Evolutionary conservation across 1,139 yeast species (phyloP).

Genomic region (Hanseniaspora uvarum): DNA sequence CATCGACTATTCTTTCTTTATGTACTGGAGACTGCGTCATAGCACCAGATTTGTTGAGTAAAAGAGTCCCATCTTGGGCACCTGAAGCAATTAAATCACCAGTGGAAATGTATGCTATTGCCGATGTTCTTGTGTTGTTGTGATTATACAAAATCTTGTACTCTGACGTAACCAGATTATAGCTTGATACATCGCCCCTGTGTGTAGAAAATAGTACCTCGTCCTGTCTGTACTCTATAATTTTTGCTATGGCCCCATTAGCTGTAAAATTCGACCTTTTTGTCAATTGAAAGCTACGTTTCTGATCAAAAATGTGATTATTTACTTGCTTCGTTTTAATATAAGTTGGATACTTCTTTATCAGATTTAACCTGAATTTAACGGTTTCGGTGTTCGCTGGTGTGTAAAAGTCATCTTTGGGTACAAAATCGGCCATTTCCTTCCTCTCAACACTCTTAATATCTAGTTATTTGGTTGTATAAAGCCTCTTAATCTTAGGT

Average conservation of each 20-base stretch:
- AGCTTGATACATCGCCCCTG: constrained; percentile 45
- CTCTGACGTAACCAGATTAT: not conserved
- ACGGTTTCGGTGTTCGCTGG: constrained; percentile 58
- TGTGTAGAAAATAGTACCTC: constrained; percentile 66
- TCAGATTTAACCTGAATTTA: constrained; percentile 44
- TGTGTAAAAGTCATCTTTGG: constrained; percentile 69
- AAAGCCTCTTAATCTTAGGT: too few relatives aligned
- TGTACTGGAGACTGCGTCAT: not conserved
- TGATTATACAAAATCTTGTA: not conserved
- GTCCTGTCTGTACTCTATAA: constrained; percentile 33
- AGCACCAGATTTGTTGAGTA: not conserved
- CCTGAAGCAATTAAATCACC: constrained; percentile 1
- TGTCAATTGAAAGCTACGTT: not conserved
- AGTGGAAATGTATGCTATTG: not conserved
- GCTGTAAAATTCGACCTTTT: constrained; percentile 1
- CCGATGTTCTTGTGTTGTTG: constrained; percentile 10
- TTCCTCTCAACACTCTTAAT: too few relatives aligned
- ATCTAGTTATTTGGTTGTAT: constrained; percentile 21
- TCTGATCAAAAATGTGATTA: not conserved
- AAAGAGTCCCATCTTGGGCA: constrained; percentile 6
- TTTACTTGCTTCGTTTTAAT: not conserved
- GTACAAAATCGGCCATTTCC: constrained; percentile 36
- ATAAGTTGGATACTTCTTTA: constrained; percentile 25
- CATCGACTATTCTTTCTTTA: constrained; percentile 3
- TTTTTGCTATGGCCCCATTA: constrained; percentile 32